phyloP scores from a whole-genome alignment of 768 basidiomycete genomes.

The Podaxis sp. region DNA sequence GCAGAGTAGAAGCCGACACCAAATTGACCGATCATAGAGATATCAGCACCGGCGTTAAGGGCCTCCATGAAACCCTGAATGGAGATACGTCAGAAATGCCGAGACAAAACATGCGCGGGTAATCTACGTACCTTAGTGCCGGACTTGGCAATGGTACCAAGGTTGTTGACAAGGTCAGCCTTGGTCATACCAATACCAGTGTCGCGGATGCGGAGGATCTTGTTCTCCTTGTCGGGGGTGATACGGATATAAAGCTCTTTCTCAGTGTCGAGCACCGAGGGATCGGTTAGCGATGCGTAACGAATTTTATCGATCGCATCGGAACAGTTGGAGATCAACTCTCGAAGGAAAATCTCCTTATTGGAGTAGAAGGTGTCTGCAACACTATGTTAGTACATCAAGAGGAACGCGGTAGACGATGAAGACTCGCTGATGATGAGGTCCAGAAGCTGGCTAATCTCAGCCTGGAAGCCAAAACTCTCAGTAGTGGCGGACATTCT shows the following conservation, averaged over 20 bases:
- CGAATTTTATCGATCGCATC: conserved; percentile 99
- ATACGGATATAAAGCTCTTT: conserved; percentile 96
- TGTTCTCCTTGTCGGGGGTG: conserved; percentile 94
- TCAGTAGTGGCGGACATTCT: conserved; percentile 62
- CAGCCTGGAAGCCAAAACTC: conserved; percentile 97
- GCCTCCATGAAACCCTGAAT: conserved; percentile 98
- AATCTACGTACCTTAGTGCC: conserved; percentile 72
- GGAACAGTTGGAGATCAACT: conserved; percentile 94
- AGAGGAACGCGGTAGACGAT: not conserved
- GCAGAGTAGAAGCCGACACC: conserved; percentile 99
- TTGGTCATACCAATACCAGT: conserved; percentile 99
- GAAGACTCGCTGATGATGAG: conserved; percentile 87
- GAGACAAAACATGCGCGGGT: not conserved
- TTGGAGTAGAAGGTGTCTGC: conserved; percentile 99
- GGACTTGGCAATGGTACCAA: conserved; percentile 94
- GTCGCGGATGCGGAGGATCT: conserved; percentile 87
- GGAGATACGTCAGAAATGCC: conserved; percentile 16
- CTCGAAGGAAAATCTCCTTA: conserved; percentile 99
- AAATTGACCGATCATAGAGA: conserved; percentile 98
- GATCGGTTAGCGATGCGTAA: conserved; percentile 93
- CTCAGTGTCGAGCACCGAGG: conserved; percentile 82
- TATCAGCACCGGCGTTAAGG: conserved; percentile 83
- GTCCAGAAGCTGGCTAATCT: conserved; percentile 98
- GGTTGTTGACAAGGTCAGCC: conserved; percentile 99
- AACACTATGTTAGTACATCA: conserved; percentile 14